A percentile compares a stretch with the other conserved stretches of the same genome.
Conservation (phyloP, 2,329 filamentous ascomycete species). For the Rachicladosporium sp. region DNA sequence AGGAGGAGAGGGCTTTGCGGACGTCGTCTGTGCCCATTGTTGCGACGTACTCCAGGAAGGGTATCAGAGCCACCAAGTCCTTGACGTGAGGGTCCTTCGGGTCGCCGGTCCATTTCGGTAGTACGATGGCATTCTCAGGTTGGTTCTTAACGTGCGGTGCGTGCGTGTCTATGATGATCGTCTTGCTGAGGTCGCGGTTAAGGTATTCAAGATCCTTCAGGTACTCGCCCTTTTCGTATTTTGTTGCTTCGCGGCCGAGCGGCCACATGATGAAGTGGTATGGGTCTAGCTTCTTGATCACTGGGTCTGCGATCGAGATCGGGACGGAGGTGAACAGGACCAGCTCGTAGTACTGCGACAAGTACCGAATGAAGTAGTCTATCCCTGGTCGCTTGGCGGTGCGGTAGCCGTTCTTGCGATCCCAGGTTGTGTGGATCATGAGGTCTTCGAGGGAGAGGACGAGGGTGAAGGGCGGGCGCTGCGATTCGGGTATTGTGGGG, state of each 20-base stretch:
- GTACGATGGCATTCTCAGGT: constrained; percentile 89
- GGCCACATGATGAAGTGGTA: constrained; percentile 94
- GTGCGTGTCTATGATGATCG: constrained; percentile 86
- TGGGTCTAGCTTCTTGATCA: constrained; percentile 87
- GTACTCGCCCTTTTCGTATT: constrained; percentile 90
- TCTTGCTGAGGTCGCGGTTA: constrained; percentile 89
- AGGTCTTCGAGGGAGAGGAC: constrained; percentile 89
- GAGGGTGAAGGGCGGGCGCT: constrained; percentile 80
- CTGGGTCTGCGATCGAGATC: constrained; percentile 69
- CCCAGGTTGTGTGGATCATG: constrained; percentile 90
- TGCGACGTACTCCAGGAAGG: constrained; percentile 93
- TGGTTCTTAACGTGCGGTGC: constrained; percentile 71
- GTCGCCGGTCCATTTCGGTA: constrained; percentile 82
- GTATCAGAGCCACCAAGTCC: constrained; percentile 77
- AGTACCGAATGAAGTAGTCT: constrained; percentile 93
- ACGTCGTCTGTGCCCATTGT: constrained; percentile 87
- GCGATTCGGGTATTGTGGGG: constrained; percentile 63
- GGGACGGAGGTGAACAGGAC: constrained; percentile 90
- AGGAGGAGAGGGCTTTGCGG: constrained; percentile 44
- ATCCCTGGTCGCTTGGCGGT: constrained; percentile 88
- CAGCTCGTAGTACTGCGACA: constrained; percentile 95
- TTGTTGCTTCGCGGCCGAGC: constrained; percentile 89
- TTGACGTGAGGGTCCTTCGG: constrained; percentile 52
- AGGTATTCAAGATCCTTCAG: constrained; percentile 98
- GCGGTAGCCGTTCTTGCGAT: constrained; percentile 85